Evolutionary conservation across 306 rosid species (phyloP).

Genomic region (Casuarina glauca): DNA sequence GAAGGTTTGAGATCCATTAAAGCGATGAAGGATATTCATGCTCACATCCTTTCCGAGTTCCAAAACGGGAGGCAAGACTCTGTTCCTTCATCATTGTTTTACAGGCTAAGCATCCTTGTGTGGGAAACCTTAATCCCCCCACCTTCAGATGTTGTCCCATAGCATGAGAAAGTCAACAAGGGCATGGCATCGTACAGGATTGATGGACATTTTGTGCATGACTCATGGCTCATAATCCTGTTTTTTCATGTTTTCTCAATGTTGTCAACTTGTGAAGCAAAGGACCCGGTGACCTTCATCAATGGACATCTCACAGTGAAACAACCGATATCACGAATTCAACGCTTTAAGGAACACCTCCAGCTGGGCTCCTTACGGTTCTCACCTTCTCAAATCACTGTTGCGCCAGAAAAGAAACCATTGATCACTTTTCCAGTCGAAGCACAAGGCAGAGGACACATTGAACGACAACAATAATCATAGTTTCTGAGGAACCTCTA

Average conservation of each 20-base stretch:
- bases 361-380: neutral
- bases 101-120: too few species aligned
- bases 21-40: too few species aligned
- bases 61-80: neutral
- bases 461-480: neutral
- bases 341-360: slow-evolving; percentile 7
- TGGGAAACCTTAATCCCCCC: too few species aligned
- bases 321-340: neutral
- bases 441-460: neutral
- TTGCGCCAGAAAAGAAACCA: neutral
- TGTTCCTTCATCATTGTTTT: slow-evolving; percentile 1
- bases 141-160: too few species aligned
- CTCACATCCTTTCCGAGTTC: too few species aligned
- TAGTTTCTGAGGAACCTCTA: too few species aligned
- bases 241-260: neutral
- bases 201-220: neutral
- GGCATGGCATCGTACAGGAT: too few species aligned
- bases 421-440: neutral
- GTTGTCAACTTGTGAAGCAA: neutral
- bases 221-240: neutral
- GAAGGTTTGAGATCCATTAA: too few species aligned
- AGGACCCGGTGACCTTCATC: neutral
- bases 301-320: neutral
- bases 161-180: too few species aligned
- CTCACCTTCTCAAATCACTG: neutral